A percentile compares a stretch with the other conserved stretches of the same genome.
These are phyloP conservation scores for Cryptococcus sp. DNA, from an alignment of 1,284 basidiomycete genomes.

Conservation along the genomic window DNA sequence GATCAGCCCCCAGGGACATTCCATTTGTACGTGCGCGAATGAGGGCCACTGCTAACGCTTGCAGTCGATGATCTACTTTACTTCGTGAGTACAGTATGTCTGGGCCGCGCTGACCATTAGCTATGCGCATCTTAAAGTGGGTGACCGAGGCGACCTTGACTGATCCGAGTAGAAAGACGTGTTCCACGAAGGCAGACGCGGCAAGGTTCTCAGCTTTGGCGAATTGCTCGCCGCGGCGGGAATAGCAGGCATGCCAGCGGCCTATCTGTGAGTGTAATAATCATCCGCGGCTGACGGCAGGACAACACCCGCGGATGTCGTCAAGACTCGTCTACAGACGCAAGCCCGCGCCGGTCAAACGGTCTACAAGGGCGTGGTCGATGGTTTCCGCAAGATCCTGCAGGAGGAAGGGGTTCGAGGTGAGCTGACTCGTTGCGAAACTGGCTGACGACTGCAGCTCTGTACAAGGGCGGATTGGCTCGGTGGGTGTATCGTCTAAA, in stretches of 20 bases:
- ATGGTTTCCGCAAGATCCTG: constrained; percentile 91
- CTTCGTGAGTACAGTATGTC: constrained; percentile 40
- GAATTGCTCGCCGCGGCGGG: constrained; percentile 71
- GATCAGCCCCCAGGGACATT: constrained; percentile 62
- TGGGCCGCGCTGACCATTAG: constrained; percentile 17
- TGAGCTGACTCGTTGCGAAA: constrained; percentile 67
- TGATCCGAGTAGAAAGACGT: constrained; percentile 73
- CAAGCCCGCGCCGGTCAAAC: constrained; percentile 92
- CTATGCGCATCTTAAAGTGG: constrained; percentile 52
- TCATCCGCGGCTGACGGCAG: constrained; percentile 15
- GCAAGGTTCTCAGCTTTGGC: constrained; percentile 86
- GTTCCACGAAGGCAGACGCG: constrained; percentile 93
- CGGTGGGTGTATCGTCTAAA: constrained; percentile 63
- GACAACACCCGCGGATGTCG: constrained; percentile 68
- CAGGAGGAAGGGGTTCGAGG: constrained; percentile 53
- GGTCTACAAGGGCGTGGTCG: constrained; percentile 84
- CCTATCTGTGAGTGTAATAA: constrained; percentile 24
- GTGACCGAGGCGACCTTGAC: constrained; percentile 11
- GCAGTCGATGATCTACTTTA: constrained; percentile 57
- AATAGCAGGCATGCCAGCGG: constrained; percentile 79
- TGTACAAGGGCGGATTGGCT: constrained; percentile 95
- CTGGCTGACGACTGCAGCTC: constrained; percentile 63
- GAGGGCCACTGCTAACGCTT: constrained; percentile 13
- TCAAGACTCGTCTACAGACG: constrained; percentile 98
- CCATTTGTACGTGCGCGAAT: constrained; percentile 64